Evolutionary conservation across 768 basidiomycete genomes (phyloP).

Genomic region (Tubosaeta brunneosetosa): DNA sequence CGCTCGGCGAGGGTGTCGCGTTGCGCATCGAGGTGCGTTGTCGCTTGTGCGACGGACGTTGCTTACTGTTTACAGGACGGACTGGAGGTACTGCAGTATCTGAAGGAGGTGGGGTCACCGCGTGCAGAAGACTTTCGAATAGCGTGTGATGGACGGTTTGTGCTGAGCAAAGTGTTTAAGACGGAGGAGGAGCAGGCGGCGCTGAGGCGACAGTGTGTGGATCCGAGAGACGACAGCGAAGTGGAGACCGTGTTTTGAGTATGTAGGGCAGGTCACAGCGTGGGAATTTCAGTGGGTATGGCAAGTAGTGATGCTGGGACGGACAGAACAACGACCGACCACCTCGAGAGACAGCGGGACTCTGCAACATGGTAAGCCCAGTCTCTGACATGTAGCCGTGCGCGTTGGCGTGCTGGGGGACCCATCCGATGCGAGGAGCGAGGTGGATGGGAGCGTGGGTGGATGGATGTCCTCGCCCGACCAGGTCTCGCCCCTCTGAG

Average conservation of each 20-base stretch:
- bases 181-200: slow-evolving; percentile 43
- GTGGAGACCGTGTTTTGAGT: slow-evolving; percentile 22
- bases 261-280: slow-evolving; percentile 25
- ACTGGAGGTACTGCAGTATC: slow-evolving; percentile 42
- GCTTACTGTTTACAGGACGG: slow-evolving; percentile 43
- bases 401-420: not conserved
- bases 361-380: slow-evolving; percentile 29
- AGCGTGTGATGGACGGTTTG: slow-evolving; percentile 50
- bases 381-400: not conserved
- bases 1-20: slow-evolving; percentile 39
- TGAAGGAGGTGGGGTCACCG: slow-evolving; percentile 46
- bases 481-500: not conserved
- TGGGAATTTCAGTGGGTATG: slow-evolving; percentile 19
- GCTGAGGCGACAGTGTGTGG: slow-evolving; percentile 29
- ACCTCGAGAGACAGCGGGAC: slow-evolving; percentile 20
- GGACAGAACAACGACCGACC: slow-evolving; percentile 1
- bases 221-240: slow-evolving; percentile 18
- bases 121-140: slow-evolving; percentile 59
- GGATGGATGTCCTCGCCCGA: not conserved
- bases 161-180: slow-evolving; percentile 66
- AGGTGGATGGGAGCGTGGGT: not conserved
- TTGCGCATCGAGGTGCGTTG: slow-evolving; percentile 46
- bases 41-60: not conserved
- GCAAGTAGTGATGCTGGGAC: slow-evolving; percentile 11
- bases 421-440: not conserved